These are phyloP conservation scores for Larix kaempferi DNA, from an alignment of 75 land plant genomes.

Conservation along the genomic window DNA sequence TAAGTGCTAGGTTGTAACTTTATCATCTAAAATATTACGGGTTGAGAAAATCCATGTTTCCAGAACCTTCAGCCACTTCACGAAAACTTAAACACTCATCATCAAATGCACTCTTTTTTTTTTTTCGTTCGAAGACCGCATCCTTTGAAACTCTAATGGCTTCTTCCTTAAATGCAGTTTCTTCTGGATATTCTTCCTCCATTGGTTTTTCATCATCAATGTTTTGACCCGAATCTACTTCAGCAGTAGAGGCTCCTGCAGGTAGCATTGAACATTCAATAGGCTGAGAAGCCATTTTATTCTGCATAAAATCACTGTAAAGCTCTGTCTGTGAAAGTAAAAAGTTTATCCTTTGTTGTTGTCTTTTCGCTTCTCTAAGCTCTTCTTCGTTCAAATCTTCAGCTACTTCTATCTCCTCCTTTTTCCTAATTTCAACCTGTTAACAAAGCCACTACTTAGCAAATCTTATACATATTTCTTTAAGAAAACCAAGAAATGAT, in stretches of 20 bases:
- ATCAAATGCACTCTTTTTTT: constrained; percentile 71
- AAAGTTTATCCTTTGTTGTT: constrained; percentile 90
- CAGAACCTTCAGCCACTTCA: constrained; percentile 44
- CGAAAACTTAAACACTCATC: constrained; percentile 73
- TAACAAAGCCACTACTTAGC: background rate
- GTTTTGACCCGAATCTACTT: constrained; percentile 8
- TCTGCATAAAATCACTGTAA: constrained; percentile 97
- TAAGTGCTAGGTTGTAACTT: background rate
- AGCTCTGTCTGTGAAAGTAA: constrained; percentile 91
- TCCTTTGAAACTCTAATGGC: constrained; percentile 73
- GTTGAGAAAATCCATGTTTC: constrained; percentile 76
- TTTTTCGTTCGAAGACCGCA: constrained; percentile 65
- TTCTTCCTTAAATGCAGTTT: constrained; percentile 68
- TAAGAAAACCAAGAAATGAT: too few species aligned
- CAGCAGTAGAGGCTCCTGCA: constrained; percentile 20
- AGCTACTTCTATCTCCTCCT: constrained; percentile 95
- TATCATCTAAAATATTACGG: constrained; percentile 70
- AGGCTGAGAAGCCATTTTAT: constrained; percentile 54
- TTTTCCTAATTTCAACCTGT: constrained; percentile 86
- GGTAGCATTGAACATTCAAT: constrained; percentile 19
- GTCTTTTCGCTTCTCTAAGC: constrained; percentile 87
- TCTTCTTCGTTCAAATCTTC: constrained; percentile 97
- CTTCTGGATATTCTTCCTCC: constrained; percentile 81
- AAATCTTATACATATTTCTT: too few species aligned
- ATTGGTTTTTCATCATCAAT: constrained; percentile 21